Percentiles rank a stretch among this genome's conserved stretches.
These are phyloP conservation scores for Prunus campanulata DNA, from an alignment of 306 rosid species.

Conservation along the genomic window DNA sequence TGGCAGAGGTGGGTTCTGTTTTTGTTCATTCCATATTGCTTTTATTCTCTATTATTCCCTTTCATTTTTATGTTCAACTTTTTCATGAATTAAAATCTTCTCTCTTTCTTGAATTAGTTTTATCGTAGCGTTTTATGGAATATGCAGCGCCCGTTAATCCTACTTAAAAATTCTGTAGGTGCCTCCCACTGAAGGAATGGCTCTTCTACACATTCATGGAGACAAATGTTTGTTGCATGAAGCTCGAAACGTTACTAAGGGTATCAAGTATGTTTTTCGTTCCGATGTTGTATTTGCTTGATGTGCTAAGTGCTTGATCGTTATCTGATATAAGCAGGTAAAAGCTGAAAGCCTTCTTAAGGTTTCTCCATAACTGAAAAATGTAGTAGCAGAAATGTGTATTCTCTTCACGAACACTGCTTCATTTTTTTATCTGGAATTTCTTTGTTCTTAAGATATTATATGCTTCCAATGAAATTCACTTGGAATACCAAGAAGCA, in stretches of 20 bases:
- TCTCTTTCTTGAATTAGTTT: not conserved
- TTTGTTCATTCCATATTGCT: not conserved
- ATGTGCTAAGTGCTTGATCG: constrained; percentile 21
- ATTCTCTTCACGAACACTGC: not conserved
- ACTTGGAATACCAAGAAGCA: not conserved
- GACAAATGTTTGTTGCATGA: constrained; percentile 90
- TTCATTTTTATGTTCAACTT: not conserved
- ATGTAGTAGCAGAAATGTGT: not conserved
- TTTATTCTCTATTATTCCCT: not conserved
- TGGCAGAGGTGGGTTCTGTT: constrained; percentile 61
- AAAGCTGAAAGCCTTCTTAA: not conserved
- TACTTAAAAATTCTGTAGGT: constrained; percentile 46
- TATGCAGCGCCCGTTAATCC: constrained; percentile 29
- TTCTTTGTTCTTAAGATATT: not conserved
- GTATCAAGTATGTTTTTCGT: constrained; percentile 82
- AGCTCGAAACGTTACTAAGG: constrained; percentile 79
- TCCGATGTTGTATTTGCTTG: constrained; percentile 80
- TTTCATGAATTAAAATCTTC: not conserved
- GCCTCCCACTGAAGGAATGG: constrained; percentile 86
- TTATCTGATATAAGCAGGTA: not conserved
- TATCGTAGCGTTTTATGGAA: constrained; percentile 6
- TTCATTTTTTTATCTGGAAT: constrained; percentile 1
- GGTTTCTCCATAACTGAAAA: not conserved
- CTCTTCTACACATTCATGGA: constrained; percentile 88
- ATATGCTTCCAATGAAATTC: not conserved